Base-by-base conservation (phyloP, 352 stramenopile genomes). In the Phytopythium delawarense region DNA sequence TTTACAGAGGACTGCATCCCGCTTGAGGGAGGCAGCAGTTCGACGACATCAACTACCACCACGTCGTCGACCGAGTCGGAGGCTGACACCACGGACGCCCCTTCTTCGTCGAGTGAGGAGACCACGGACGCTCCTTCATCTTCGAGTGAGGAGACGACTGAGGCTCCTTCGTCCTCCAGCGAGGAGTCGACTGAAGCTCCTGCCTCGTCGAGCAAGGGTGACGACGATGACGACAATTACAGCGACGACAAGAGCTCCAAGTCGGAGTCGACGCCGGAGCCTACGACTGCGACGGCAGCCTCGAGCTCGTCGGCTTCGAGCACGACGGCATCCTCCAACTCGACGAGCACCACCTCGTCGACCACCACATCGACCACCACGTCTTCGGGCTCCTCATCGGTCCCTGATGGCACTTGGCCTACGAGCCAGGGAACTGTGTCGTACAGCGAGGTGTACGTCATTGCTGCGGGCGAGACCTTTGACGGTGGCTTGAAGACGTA, bases 401-500 rank as follows among this genome's bases (percentile, higher is more conserved):
- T 65, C 18, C 51, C 61, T 1, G 34, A 21, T 23, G 61, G 51
- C 34, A 50, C 58, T 11, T 76, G 65, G 69, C 65, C 69, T 37
- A 72, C 57, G 48, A 74, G 37, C 37, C 37, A 44, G 52, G 70
- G 70, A 28, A 63, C 63, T 45, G 61, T 75, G 30, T 50, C 67
- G 58, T 72, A 70, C 69, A 62, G 49, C 44, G 67, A 51, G 6
- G 61, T 74, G 48, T 74, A 76, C 52, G 66, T 72, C 30, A 67
- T 75, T 20, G 61, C 63, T 18, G 70, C 67, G 11, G 70, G 64
- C 7, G 68, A 70, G 40, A 70, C 64, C 21, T 74, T 74, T 34
- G 67, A 74, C 51, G 67, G 67, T 23, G 52, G 67, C 32, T 55
- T 74, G 11, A 78, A 81, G 61, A 81, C 65, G 20, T 81, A 81